phyloP scores from a whole-genome alignment of 257 asterid genomes.

The Penstemon barbatus region DNA sequence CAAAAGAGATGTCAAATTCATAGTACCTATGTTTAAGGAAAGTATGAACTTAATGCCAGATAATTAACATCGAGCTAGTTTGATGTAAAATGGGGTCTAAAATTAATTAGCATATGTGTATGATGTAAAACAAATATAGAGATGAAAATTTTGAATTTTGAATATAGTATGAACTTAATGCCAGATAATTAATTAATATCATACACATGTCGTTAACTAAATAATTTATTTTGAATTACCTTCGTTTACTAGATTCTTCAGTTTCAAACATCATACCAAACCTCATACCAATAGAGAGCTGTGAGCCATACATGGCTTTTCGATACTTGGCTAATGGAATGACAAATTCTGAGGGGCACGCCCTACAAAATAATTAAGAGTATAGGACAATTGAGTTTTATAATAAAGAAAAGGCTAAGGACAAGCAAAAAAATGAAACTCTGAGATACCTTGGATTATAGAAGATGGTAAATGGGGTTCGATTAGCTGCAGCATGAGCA shows the following conservation, averaged over 20 bases:
- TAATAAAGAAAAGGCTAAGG: too few species aligned
- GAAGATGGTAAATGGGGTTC: slow-evolving; percentile 82
- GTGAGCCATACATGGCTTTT: slow-evolving; percentile 74
- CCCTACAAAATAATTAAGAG: slow-evolving; percentile 44
- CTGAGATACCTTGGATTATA: slow-evolving; percentile 78
- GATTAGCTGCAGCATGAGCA: slow-evolving; percentile 93
- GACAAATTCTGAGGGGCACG: slow-evolving; percentile 92
- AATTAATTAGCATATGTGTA: too few species aligned
- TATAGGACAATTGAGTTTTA: background rate
- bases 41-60: background rate
- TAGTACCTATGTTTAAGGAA: slow-evolving; percentile 41
- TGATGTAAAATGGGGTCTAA: background rate
- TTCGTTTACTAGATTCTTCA: slow-evolving; percentile 90
- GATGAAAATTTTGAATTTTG: too few species aligned
- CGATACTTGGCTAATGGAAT: slow-evolving; percentile 72
- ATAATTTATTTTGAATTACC: slow-evolving; percentile 36
- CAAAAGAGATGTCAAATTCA: background rate
- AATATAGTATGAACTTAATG: too few species aligned
- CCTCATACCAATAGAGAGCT: slow-evolving; percentile 85
- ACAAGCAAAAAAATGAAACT: too few species aligned
- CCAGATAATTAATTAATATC: too few species aligned
- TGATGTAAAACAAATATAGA: too few species aligned
- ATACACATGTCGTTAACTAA: too few species aligned
- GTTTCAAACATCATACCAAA: slow-evolving; percentile 99
- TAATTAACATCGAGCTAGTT: background rate